These are phyloP conservation scores for Oryza glumipatula DNA, from an alignment of 176 grass and related monocot genomes.

Conservation along the genomic window DNA sequence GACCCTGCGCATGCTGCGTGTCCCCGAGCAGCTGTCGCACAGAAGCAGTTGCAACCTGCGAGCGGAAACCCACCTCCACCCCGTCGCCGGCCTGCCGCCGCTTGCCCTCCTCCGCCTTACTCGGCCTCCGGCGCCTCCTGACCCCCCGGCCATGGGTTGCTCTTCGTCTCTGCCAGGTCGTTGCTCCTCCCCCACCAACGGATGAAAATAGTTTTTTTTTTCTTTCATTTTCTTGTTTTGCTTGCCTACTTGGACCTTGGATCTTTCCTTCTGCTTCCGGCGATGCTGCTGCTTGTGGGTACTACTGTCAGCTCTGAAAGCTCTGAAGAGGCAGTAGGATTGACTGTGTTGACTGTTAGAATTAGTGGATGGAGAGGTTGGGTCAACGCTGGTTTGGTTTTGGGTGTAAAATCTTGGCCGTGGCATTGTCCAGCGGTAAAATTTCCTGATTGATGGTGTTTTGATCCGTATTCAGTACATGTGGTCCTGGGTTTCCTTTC, in stretches of 20 bases:
- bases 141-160: slow-evolving; percentile 31
- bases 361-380: not conserved
- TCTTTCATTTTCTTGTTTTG: not conserved
- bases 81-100: not conserved
- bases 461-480: not conserved
- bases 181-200: not conserved
- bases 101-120: not conserved
- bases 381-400: slow-evolving; percentile 38
- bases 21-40: not conserved
- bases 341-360: not conserved
- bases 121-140: not conserved
- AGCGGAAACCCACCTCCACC: not conserved
- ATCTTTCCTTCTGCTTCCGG: slow-evolving; percentile 4
- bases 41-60: not conserved
- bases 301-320: not conserved
- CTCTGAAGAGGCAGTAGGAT: not conserved
- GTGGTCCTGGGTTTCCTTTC: not conserved
- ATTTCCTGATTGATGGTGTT: not conserved
- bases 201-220: not conserved
- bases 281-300: not conserved
- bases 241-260: not conserved
- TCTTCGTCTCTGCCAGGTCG: slow-evolving; percentile 44
- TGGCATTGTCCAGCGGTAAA: not conserved
- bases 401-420: not conserved
- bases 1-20: not conserved